Evolutionary conservation across 495 filamentous ascomycete genomes (phyloP).

Genomic region (Neurospora sp.): DNA sequence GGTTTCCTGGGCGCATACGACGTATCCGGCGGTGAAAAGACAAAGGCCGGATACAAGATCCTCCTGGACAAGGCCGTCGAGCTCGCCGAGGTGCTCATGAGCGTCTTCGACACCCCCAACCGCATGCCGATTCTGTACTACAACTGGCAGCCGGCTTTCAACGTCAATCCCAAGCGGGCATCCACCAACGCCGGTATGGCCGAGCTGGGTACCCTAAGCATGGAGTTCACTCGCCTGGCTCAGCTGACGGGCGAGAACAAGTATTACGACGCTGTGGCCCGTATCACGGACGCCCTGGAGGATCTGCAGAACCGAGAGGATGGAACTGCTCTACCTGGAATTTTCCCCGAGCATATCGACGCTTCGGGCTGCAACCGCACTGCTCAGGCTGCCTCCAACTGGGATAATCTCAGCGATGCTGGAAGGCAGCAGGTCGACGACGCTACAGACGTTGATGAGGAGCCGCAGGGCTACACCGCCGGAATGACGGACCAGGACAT

Average conservation of each 20-base stretch:
- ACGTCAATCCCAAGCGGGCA: constrained; percentile 56
- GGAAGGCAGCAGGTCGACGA: constrained; percentile 14
- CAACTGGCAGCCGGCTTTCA: constrained; percentile 63
- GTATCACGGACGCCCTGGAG: constrained; percentile 81
- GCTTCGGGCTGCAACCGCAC: constrained; percentile 49
- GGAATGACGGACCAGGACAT: neutral
- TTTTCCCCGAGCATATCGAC: constrained; percentile 78
- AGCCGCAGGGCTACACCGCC: constrained; percentile 4
- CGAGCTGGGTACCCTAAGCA: constrained; percentile 79
- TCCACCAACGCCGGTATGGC: constrained; percentile 55
- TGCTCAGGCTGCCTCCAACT: constrained; percentile 14
- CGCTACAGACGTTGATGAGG: neutral
- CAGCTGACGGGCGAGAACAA: constrained; percentile 78
- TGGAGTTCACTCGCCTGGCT: constrained; percentile 91
- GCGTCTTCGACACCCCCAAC: constrained; percentile 93
- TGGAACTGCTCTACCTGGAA: constrained; percentile 62
- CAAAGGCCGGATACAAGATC: constrained; percentile 35
- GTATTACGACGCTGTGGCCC: constrained; percentile 92
- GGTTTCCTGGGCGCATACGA: constrained; percentile 79
- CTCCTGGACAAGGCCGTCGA: constrained; percentile 82
- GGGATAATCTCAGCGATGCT: constrained; percentile 8
- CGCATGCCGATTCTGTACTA: constrained; percentile 88
- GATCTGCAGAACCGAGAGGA: constrained; percentile 52
- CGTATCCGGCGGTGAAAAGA: constrained; percentile 48
- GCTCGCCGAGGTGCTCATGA: constrained; percentile 79